phyloP scores from a whole-genome alignment of 257 asterid genomes.

The Prunella vulgaris region DNA sequence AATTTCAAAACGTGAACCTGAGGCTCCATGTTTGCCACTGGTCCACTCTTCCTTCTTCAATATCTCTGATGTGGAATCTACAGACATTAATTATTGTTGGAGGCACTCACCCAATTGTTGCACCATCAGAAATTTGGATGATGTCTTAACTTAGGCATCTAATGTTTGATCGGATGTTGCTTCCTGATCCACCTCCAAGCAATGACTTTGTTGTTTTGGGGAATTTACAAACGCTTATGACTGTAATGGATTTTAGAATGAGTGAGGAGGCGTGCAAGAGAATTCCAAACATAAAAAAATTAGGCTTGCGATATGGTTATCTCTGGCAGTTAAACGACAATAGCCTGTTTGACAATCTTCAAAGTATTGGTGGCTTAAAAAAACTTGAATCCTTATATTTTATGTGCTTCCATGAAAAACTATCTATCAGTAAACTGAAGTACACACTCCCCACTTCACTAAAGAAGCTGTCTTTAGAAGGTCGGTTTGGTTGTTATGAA shows the following conservation, averaged over 20 bases:
- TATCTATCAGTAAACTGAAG: background rate
- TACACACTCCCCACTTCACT: background rate
- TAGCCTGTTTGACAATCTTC: background rate
- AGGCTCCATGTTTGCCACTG: background rate
- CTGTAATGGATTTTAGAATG: background rate
- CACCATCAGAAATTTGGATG: slow-evolving; percentile 6
- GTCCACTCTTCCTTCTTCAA: background rate
- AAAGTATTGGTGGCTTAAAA: background rate
- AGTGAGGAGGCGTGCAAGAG: too few species aligned
- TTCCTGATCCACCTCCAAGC: background rate
- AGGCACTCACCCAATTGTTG: background rate
- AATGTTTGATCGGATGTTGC: background rate
- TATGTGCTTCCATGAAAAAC: too few species aligned
- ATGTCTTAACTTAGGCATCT: slow-evolving; percentile 8
- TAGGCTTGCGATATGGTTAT: background rate
- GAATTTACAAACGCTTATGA: background rate
- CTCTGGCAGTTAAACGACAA: background rate
- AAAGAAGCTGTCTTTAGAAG: background rate
- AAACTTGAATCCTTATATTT: background rate
- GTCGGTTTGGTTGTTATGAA: background rate
- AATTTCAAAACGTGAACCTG: background rate
- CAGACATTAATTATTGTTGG: background rate
- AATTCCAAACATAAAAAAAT: slow-evolving; percentile 4
- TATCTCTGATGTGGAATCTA: slow-evolving; percentile 5
- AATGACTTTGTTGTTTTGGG: background rate